Evolutionary conservation across 441 rosid species (phyloP), one percentile per base, ranked within the genome.

Genomic region (Adansonia gregorii): DNA sequence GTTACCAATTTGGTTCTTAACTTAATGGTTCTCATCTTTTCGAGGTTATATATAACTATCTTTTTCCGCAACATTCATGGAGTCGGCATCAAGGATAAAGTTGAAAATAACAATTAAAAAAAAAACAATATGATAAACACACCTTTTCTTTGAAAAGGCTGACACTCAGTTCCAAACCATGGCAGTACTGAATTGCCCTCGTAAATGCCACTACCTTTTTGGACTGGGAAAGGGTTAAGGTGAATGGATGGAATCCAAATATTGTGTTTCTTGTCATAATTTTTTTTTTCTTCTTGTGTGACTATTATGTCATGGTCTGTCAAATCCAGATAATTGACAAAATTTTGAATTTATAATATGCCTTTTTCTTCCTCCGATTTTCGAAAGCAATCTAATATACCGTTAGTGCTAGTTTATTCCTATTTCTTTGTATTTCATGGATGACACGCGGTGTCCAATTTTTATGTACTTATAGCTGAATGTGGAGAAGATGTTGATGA

Each of bases 131-230:
- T 27, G 35, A 27, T 27, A 27, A 27, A 27, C 35, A 27, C 35
- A 27, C 35, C 35, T 1, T 27, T 49, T 49, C 45, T 59, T 14
- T 45, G 27, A 69, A 49, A 49, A 48, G 55, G 12, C 20, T 22
- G 73, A 24, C 20, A 69, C 17, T 69, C 49, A 22, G 58, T 48
- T 69, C 58, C 6, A 48, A 49, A 69, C 59, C 59, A 49, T 69
- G 59, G 51, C 4, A 49, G 35, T 27, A 27, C 56, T 15, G 73
- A 49, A 69, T 49, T 49, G 22, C 22, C 39, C 6, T 49, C 24
- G 5, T 69, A 69, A 14, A 49, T 14, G 43, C 59, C 49, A 69
- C 73, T 49, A 68, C 56, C 59, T 69, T 69, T 69, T 69, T n/a
- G 19, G 7, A 17, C 48, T 48, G 5, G 72, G 72, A 48, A 46